Evolutionary conservation across 2,329 filamentous ascomycete species (phyloP), one percentile per base, ranked within the genome.

Genomic region (Calonectria pseudoreteaudii): DNA sequence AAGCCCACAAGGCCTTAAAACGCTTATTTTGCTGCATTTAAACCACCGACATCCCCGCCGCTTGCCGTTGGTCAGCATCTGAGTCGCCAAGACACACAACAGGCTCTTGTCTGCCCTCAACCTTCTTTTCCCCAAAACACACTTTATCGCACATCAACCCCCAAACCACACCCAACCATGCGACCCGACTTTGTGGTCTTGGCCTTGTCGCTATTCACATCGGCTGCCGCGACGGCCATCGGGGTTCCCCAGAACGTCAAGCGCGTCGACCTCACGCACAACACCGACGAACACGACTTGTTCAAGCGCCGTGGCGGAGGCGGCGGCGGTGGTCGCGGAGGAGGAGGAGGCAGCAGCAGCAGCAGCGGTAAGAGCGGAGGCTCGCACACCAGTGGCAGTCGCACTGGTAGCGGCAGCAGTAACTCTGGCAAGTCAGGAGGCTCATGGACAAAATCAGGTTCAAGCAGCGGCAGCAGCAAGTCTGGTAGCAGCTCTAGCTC

Each of bases 271-370:
- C 64, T 78, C 11, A 66, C 73, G 14, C 76, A 80, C 10, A 76
- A 77, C 47, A 68, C 75, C 31, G 78, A 84, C 34, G 80, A 83
- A 68, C 82, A 88, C 68, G 86, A 91, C 38, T 82, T 92, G 28
- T 91, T 87, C 85, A 92, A 91, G 85, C 87, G 91, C 75, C 90
- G 90, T 78, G 91, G 91, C 44, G 91, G 91, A 62, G 91, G 91
- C 9, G 90, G 89, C 11, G 84, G 88, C 14, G 89, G 90, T 64
- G 85, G 87, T 23, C 83, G 87, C 72, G 87, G 88, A 13, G 83
- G 84, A 20, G 78, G 84, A 31, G 78, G 84, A 20, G 78, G 84
- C 30, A 78, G 82, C 9, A 60, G 78, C 18, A 58, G 77, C 28
- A 76, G 82, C 18, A 75, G 79, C n/a, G 68, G 78, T 38, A 72